Evolutionary conservation across 2,329 filamentous ascomycete species (phyloP).

Genomic region (Paraphoma chrysanthemicola): DNA sequence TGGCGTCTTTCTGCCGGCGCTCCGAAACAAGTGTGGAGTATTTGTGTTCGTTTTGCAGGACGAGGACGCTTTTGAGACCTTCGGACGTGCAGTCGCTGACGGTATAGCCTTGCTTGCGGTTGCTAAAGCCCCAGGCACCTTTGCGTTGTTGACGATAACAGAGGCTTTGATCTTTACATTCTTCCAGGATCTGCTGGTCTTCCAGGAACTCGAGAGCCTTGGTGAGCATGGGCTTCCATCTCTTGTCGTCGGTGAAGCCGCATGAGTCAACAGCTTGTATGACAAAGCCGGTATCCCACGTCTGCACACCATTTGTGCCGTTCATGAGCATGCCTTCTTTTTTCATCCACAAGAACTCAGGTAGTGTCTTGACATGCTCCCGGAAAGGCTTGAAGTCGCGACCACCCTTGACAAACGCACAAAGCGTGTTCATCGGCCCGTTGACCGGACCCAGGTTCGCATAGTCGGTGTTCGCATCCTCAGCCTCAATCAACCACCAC

Average conservation of each 20-base stretch:
- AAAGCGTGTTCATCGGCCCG: slow-evolving; percentile 86
- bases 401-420: slow-evolving; percentile 84
- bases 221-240: slow-evolving; percentile 82
- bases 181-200: slow-evolving; percentile 86
- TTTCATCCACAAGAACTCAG: slow-evolving; percentile 92
- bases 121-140: slow-evolving; percentile 97
- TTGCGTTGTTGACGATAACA: slow-evolving; percentile 92
- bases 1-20: slow-evolving; percentile 80
- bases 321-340: slow-evolving; percentile 92
- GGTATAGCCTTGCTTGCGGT: slow-evolving; percentile 87
- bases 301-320: slow-evolving; percentile 97
- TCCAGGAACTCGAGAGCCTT: slow-evolving; percentile 88
- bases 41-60: slow-evolving; percentile 75
- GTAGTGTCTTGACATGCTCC: slow-evolving; percentile 79
- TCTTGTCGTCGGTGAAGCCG: slow-evolving; percentile 76
- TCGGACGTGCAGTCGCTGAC: slow-evolving; percentile 96
- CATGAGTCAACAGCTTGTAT: slow-evolving; percentile 84
- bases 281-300: slow-evolving; percentile 92
- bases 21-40: slow-evolving; percentile 79
- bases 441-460: slow-evolving; percentile 88
- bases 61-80: slow-evolving; percentile 83
- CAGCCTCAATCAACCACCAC: slow-evolving; percentile 84
- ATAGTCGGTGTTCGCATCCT: slow-evolving; percentile 92
- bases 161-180: slow-evolving; percentile 75
- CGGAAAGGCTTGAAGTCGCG: slow-evolving; percentile 74